phyloP scores from a whole-genome alignment of 768 basidiomycete genomes.

The Sporobolomyces phaffii region DNA sequence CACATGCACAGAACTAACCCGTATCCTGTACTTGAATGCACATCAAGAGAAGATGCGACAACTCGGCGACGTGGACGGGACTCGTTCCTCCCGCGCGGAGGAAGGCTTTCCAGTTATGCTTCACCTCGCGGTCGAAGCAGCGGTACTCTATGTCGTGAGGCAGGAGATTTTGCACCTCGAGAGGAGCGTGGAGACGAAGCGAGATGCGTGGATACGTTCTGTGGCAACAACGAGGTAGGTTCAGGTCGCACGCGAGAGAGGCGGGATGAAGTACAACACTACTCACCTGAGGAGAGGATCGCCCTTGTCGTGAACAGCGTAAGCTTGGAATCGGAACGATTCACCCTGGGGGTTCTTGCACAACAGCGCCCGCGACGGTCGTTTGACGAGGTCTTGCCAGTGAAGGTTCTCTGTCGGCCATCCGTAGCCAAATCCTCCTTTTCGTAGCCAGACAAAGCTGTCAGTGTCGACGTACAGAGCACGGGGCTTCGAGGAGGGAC shows the following conservation, averaged over 20 bases:
- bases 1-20: no score
- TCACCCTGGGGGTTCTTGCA: constrained; percentile 81
- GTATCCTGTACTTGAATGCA: constrained; percentile 85
- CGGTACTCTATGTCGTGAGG: constrained; percentile 92
- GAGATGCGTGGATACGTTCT: constrained; percentile 81
- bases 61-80: constrained; percentile 92
- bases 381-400: constrained; percentile 77
- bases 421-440: constrained; percentile 92
- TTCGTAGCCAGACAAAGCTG: constrained; percentile 8
- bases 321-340: constrained; percentile 89
- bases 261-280: no score
- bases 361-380: constrained; percentile 64
- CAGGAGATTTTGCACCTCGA: constrained; percentile 90
- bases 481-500: no score
- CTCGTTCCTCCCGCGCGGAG: constrained; percentile 86
- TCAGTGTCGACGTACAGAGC: background rate
- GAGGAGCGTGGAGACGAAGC: constrained; percentile 78
- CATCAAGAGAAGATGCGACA: constrained; percentile 78
- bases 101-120: constrained; percentile 91
- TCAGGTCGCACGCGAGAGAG: no score
- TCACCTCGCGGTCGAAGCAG: constrained; percentile 91
- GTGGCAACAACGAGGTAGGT: background rate
- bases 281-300: constrained; percentile 58
- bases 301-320: constrained; percentile 66
- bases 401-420: constrained; percentile 76